Evolutionary conservation across 306 rosid species (phyloP).

Genomic region (Rosa multiflora): DNA sequence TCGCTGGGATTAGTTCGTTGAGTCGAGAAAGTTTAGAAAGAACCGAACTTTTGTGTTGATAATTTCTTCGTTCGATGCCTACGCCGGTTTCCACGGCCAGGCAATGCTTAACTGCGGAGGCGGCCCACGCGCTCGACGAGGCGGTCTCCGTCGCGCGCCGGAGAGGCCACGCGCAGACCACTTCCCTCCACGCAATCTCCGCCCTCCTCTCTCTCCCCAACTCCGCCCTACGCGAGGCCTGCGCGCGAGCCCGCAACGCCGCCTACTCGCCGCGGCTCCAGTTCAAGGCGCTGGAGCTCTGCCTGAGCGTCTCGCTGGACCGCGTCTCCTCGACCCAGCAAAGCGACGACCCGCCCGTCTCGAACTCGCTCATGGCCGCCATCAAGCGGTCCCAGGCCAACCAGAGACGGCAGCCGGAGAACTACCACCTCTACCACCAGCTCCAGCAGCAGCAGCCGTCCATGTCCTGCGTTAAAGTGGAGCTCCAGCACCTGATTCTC

Average conservation of each 20-base stretch:
- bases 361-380: constrained; percentile 98
- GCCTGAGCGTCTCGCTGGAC: constrained; percentile 79
- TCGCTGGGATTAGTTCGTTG: background rate
- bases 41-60: background rate
- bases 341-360: constrained; percentile 74
- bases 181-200: constrained; percentile 88
- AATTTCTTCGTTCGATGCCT: constrained; percentile 48
- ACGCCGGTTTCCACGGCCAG: constrained; percentile 82
- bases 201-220: constrained; percentile 71
- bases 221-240: constrained; percentile 74
- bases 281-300: constrained; percentile 87
- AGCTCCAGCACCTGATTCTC: constrained; percentile 74
- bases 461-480: constrained; percentile 69
- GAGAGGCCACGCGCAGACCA: constrained; percentile 85
- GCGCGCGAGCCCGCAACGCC: constrained; percentile 76
- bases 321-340: constrained; percentile 65
- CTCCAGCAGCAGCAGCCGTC: constrained; percentile 59
- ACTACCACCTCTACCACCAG: constrained; percentile 65
- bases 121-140: constrained; percentile 80
- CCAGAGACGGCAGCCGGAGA: constrained; percentile 90
- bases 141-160: constrained; percentile 89
- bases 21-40: background rate
- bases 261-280: constrained; percentile 87
- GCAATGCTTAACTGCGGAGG: constrained; percentile 85
- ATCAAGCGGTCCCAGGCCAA: constrained; percentile 94